Percentiles rank a stretch among this genome's conserved stretches.
Evolutionary conservation across 1,139 yeast species (phyloP).

Genomic region (Debaryomycetaceae sp.): DNA sequence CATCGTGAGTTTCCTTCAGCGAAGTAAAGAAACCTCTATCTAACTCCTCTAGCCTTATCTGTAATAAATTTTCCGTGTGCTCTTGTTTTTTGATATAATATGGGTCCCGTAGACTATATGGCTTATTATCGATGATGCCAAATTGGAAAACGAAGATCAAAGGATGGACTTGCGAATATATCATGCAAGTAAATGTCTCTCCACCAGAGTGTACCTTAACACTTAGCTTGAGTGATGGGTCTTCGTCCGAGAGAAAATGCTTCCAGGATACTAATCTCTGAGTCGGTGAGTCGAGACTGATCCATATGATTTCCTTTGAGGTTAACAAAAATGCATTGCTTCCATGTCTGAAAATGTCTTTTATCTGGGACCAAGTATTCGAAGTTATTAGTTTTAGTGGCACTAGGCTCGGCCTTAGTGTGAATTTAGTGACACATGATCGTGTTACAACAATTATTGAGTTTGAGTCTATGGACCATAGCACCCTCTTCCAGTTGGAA

Average conservation of each 20-base stretch:
- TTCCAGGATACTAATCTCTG: slow-evolving; percentile 63
- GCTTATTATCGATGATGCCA: slow-evolving; percentile 32
- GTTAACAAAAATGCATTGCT: slow-evolving; percentile 47
- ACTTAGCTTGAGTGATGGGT: slow-evolving; percentile 50
- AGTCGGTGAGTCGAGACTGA: slow-evolving; percentile 23
- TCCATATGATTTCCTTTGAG: slow-evolving; percentile 56
- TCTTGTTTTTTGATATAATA: slow-evolving; percentile 15
- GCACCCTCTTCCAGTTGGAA: slow-evolving; percentile 52
- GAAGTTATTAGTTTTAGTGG: slow-evolving; percentile 42
- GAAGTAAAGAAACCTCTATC: slow-evolving; percentile 11
- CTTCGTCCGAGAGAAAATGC: slow-evolving; percentile 55
- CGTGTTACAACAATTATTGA: slow-evolving; percentile 43
- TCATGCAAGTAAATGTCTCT: slow-evolving; percentile 25
- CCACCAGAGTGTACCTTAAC: slow-evolving; percentile 18
- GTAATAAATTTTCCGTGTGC: slow-evolving; percentile 11
- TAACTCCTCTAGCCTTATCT: slow-evolving; percentile 11
- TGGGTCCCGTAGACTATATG: slow-evolving; percentile 25
- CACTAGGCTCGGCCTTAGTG: slow-evolving; percentile 16
- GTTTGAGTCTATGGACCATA: slow-evolving; percentile 38
- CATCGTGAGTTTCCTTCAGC: slow-evolving; percentile 2
- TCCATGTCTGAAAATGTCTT: slow-evolving; percentile 37
- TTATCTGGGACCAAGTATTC: slow-evolving; percentile 53
- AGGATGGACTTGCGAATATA: slow-evolving; percentile 42
- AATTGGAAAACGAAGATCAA: slow-evolving; percentile 43
- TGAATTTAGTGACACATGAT: slow-evolving; percentile 35